Base-by-base conservation (phyloP, 2,329 filamentous ascomycete species). In the Hypoxylon rubiginosum region DNA sequence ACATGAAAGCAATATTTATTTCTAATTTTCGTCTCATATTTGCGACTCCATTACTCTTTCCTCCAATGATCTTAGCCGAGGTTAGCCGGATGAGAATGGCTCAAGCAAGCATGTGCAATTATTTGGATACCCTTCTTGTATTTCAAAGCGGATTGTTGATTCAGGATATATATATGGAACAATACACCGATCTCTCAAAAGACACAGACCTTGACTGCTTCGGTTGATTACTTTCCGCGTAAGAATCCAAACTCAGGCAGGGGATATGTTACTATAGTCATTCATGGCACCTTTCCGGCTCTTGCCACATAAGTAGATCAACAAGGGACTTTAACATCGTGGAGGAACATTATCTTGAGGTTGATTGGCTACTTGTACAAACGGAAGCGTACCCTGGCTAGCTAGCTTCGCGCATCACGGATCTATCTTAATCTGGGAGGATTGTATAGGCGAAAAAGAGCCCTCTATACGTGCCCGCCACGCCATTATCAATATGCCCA, bases 331-430 rank as follows among this genome's bases (percentile, higher is more conserved):
- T 36, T 1, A 9, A 13, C 9, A 48, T 34, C 19, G 34, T 41
- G 3, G 28, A 26, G 9, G 30, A 61, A 17, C 45, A 63, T 59
- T 49, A 41, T 51, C 36, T 24, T 48, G 49, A 49, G 28, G 19
- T 24, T 43, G 36, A 51, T 55, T 58, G 36, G 51, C 45, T 55
- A 57, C 30, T 51, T 32, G 57, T 68, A 68, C 66, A 66, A 57
- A 52, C 39, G 54, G 58, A 48, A 56, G 51, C 52, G 15, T 52
- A 36, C 30, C 24, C 50, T 30, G 6, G 28, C 53, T 26, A 36
- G 30, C 53, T 52, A 49, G 51, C 48, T 36, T 48, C 62, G 52
- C 58, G 34, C 60, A 15, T 41, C 62, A 48, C 64, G 50, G 43
- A 30, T 62, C 58, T 62, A 60, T 67, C 46, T 43, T 50, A 41